phyloP scores from a whole-genome alignment of 495 filamentous ascomycete genomes.

The Daldinia decipiens region DNA sequence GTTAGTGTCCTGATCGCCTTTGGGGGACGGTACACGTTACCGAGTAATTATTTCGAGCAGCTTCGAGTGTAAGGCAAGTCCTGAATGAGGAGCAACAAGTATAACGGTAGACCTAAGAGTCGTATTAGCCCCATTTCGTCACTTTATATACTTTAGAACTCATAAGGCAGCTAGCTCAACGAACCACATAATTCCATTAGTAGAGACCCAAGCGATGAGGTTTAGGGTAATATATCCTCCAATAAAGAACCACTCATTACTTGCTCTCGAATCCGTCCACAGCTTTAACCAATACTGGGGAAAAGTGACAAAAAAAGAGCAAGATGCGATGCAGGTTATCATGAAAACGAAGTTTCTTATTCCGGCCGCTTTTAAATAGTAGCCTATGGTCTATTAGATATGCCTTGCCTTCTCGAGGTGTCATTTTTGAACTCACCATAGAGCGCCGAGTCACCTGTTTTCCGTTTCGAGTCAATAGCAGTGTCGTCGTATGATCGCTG shows the following conservation, averaged over 20 bases:
- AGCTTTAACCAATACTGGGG: conserved; percentile 55
- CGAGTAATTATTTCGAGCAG: conserved; percentile 29
- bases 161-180: conserved; percentile 1
- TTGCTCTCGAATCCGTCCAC: conserved; percentile 48
- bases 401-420: background rate
- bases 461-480: conserved; percentile 41
- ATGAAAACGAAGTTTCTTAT: conserved; percentile 58
- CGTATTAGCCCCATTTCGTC: background rate
- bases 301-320: conserved; percentile 52
- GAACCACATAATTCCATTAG: conserved; percentile 46
- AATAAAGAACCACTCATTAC: conserved; percentile 41
- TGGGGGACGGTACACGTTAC: conserved; percentile 1
- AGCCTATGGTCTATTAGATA: conserved; percentile 49
- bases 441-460: conserved; percentile 64
- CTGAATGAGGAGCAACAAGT: conserved; percentile 38
- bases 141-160: background rate
- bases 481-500: conserved; percentile 29
- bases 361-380: conserved; percentile 67
- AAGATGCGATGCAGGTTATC: conserved; percentile 39
- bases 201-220: conserved; percentile 48
- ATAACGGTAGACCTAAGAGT: conserved; percentile 26
- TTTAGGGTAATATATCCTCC: conserved; percentile 45
- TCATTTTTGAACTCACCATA: conserved; percentile 52
- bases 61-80: conserved; percentile 22
- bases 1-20: background rate